phyloP scores from a whole-genome alignment of 2,329 filamentous ascomycete genomes.

The Diaporthe citrichinensis region DNA sequence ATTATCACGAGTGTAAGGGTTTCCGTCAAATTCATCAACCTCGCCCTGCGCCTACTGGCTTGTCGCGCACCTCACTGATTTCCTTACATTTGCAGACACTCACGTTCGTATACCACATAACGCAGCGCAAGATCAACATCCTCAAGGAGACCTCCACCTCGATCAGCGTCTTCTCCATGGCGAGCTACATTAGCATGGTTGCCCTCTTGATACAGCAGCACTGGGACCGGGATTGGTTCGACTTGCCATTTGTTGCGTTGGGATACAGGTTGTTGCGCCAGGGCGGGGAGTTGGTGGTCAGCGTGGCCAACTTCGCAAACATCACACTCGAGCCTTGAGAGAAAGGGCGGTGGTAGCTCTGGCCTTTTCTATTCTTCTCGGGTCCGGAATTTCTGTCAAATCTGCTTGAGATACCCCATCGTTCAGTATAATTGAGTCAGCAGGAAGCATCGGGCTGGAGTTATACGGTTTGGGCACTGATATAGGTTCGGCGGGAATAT shows the following conservation, averaged over 20 bases:
- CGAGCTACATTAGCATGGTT: slow-evolving; percentile 83
- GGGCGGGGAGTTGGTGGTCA: slow-evolving; percentile 45
- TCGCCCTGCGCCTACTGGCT: too few species aligned
- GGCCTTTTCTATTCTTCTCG: slow-evolving; percentile 17
- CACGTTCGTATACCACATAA: slow-evolving; percentile 82
- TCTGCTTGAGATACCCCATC: slow-evolving; percentile 34
- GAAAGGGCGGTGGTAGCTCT: neutral
- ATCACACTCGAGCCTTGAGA: slow-evolving; percentile 46
- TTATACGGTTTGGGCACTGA: slow-evolving; percentile 2
- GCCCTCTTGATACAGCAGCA: slow-evolving; percentile 78
- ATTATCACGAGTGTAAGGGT: slow-evolving; percentile 77
- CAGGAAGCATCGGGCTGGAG: slow-evolving; percentile 29
- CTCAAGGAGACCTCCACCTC: slow-evolving; percentile 84
- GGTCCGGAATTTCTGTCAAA: slow-evolving; percentile 13
- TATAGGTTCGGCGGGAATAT: neutral
- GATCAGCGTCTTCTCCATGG: slow-evolving; percentile 82
- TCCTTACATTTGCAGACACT: slow-evolving; percentile 67
- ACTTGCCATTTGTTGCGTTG: slow-evolving; percentile 69
- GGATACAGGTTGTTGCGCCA: slow-evolving; percentile 57
- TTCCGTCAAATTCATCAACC: slow-evolving; percentile 29
- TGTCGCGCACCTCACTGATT: neutral
- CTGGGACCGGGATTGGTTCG: slow-evolving; percentile 71
- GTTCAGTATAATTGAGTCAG: slow-evolving; percentile 3
- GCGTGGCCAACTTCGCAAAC: slow-evolving; percentile 49
- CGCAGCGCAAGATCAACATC: slow-evolving; percentile 84